Evolutionary conservation across 805 yeast species (phyloP), one percentile per base, ranked within the genome.

Genomic region (Starmerella ratchasimensis): DNA sequence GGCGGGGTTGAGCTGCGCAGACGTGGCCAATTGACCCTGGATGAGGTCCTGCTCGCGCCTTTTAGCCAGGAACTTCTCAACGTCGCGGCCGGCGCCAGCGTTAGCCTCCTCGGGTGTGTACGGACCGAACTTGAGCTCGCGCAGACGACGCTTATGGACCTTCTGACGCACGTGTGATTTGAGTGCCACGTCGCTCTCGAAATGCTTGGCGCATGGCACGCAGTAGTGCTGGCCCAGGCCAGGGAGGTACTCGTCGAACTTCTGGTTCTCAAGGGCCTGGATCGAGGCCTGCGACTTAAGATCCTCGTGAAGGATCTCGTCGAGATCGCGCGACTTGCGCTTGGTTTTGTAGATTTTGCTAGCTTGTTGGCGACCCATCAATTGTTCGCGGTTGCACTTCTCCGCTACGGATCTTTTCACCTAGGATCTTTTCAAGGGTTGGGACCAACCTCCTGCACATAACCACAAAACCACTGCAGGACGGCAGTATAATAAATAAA

Each of bases 201-300:
- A 83, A 59, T 90, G 83, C 56, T 78, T 80, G 34, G 93, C 93
- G 66, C 99, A 90, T 46, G 84, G 94, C 37, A 90, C 68, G 60
- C 97, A 90, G 59, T 82, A 90, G 59, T 72, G 78, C 60, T 90
- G 97, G 13, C 95, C 99, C 47, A 90, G 62, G 1, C 99, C 99
- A 1, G 96, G 86, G 54, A 78, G 77, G 31, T 75, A 72, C 61
- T 88, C 97, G 58, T 88, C 95, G 39, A 80, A 58, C 4, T 82
- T 80, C 59, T 88, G 97, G 55, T 80, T 70, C 28, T 45, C 41
- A 40, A 84, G 65, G 29, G 67, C 63, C 39, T 67, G 58, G 38
- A 83, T 76, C n/a, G 76, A 62, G 27, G 75, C 79, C 28, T 69
- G 65, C 3, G 74, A 59, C 2, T 77, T 63, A 36, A 90, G 59